Evolutionary conservation across 805 yeast species (phyloP), one percentile per base, ranked within the genome.

Genomic region (Zygosaccharomyces lentus): DNA sequence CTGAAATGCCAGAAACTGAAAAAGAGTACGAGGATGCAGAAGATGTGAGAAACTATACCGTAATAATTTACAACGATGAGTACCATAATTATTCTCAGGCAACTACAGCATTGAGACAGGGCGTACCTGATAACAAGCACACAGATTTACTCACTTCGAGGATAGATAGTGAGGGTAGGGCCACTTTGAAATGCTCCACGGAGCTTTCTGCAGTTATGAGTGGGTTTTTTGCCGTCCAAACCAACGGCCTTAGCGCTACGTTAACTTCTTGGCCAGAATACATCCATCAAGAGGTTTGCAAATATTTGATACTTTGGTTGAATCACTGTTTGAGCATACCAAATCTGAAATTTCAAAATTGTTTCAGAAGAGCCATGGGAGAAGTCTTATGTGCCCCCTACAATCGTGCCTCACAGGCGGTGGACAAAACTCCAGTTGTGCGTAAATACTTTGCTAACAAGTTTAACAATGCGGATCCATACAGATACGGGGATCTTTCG

Each of bases 31-130:
- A 45, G 13, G 42, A 43, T 9, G 17, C 27, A 9, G 52, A 47
- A 9, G 47, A 48, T n/a, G 38, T 52, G 29, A 55, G 64, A 16
- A 64, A 68, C 10, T 81, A 75, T 67, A 65, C 70, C 34, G 68
- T 84, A 26, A 58, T 82, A 17, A 68, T 84, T n/a, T 86, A 90
- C 84, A 86, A 86, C 61, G 95, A 86, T 58, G 93, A 86, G 56
- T 73, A 71, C 52, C 93, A 86, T 56, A 76, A 78, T 54, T 77
- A 74, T 52, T 68, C 72, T 2, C 76, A 78, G 47, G 86, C 86
- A 1, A 69, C 68, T 13, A 61, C 64, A 9, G 78, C 80, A 3
- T 70, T 81, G 21, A 60, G 67, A 43, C 69, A 65, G 49, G 69
- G 69, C 25, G 62, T 57, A 3, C 69, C 69, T 3, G 69, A 65